These are phyloP conservation scores for Deinandra increscens DNA, from an alignment of 129 eudicot species.

Conservation along the genomic window DNA sequence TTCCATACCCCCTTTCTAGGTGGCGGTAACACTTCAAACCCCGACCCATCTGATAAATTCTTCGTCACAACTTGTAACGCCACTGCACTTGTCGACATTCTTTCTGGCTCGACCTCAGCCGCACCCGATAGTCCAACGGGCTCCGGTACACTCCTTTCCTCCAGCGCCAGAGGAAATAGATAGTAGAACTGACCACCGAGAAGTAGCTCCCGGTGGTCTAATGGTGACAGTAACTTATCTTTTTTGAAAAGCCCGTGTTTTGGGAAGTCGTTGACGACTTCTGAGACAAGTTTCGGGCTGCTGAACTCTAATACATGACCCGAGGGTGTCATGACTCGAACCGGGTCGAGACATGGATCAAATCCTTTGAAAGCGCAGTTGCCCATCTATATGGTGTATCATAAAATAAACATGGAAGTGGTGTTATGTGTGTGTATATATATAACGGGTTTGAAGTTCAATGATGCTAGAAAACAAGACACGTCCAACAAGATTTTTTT, in stretches of 20 bases:
- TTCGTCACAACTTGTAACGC: conserved; percentile 42
- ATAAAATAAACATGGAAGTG: neutral
- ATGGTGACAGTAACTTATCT: conserved; percentile 24
- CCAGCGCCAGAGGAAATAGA: conserved; percentile 43
- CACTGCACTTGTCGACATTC: conserved; percentile 45
- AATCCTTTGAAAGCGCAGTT: conserved; percentile 58
- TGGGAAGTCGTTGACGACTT: conserved; percentile 43
- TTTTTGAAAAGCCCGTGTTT: conserved; percentile 46
- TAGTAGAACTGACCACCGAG: conserved; percentile 44
- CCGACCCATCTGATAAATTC: conserved; percentile 40
- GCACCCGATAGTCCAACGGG: neutral
- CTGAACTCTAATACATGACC: conserved; percentile 41
- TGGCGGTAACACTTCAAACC: conserved; percentile 50
- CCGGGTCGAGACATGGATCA: conserved; percentile 16
- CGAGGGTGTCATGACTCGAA: conserved; percentile 46
- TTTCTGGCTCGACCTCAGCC: conserved; percentile 17
- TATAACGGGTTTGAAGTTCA: conserved; percentile 20
- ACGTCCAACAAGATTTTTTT: neutral
- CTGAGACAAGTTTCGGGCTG: conserved; percentile 47
- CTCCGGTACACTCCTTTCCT: conserved; percentile 7
- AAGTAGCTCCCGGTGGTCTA: conserved; percentile 41
- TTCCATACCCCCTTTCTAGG: conserved; percentile 69
- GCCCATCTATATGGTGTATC: conserved; percentile 46
- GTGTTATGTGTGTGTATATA: neutral
- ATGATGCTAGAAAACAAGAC: conserved; percentile 18